Base-by-base conservation (phyloP, 495 filamentous ascomycete genomes). In the Lophium mytilinum region DNA sequence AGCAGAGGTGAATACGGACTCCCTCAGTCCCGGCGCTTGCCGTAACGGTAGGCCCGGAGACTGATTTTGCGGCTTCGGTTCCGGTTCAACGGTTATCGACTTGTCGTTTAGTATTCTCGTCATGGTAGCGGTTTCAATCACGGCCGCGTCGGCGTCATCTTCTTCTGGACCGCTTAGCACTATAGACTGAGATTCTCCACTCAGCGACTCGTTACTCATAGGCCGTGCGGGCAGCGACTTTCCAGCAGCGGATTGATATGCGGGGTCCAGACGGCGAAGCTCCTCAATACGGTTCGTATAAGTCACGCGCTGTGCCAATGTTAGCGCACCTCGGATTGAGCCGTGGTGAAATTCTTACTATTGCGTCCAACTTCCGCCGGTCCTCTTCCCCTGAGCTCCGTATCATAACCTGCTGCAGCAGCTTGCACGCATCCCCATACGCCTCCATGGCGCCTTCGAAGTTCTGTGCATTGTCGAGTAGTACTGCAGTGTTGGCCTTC, bases 401-500 rank as follows among this genome's bases (percentile, higher is more conserved):
- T 33, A 80, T 68, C 81, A 97, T 87, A n/a, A 96, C 91, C 60
- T 89, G 79, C 62, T 89, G 84, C 24, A 98, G 73, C 60, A 97
- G 72, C 19, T 79, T 75, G 63, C 94, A 95, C 5, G 92, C 91
- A 72, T 97, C 94, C 15, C 76, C 78, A 67, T 98, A 98, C 21
- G 93, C 90, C 64, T 89, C 82, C 74, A 93, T 86, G 33, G 93
- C 93, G 21, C 90, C 90, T 68, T 93, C 89, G 61, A 91, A 87
- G 68, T 96, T 95, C 64, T 91, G 87, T 4, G 89, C 90, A 75
- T 95, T 94, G 69, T 98, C 93, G 34, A 97, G 81, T 53, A 94
- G 78, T 14, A 98, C 93, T 8, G 93, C 93, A 19, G 88, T 93
- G 63, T 96, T 95, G 37, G 93, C 93, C 71, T 96, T 96, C 63